Conservation (phyloP, 345 rosid genomes). For the Arabidopsis thaliana region TAIR10.1 NC_003070.9:7210501-7211000, state of each 20-base stretch:
- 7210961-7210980: constrained; percentile 94
- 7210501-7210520: constrained; percentile 61
- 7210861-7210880: constrained; percentile 60
- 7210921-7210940: constrained; percentile 93
- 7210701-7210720: constrained; percentile 58
- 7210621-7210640: constrained; percentile 69
- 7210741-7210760: constrained; percentile 72
- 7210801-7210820: constrained; percentile 53
- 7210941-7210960: constrained; percentile 86
- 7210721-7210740: constrained; percentile 63
- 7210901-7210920: constrained; percentile 64
- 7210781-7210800: constrained; percentile 62
- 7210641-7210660: constrained; percentile 57
- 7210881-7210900: constrained; percentile 56
- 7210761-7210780: constrained; percentile 64
- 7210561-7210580: constrained; percentile 51
- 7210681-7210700: constrained; percentile 53
- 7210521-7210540: constrained; percentile 54
- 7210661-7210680: constrained; percentile 55
- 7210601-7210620: constrained; percentile 65
- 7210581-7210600: constrained; percentile 55
- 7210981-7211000: constrained; percentile 94
- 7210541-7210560: constrained; percentile 51
- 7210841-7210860: constrained; percentile 56
- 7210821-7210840: constrained; percentile 62